A percentile compares a stretch with the other conserved stretches of the same genome.
These are phyloP conservation scores for Chlorella vulgaris DNA, from an alignment of 139 green algal species.

Conservation along the genomic window DNA sequence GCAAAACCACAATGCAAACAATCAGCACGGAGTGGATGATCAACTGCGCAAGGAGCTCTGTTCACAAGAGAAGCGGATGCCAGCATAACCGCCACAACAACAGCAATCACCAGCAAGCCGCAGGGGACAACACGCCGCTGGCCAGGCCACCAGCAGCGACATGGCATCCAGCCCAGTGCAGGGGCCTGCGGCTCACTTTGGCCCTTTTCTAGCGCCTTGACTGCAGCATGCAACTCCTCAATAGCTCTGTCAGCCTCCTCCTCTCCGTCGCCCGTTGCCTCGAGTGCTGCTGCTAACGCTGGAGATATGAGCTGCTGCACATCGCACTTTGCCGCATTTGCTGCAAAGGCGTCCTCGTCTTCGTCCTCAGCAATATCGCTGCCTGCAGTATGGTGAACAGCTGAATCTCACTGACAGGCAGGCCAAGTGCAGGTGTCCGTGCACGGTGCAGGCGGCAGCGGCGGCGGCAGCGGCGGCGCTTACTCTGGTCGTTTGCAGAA, in stretches of 20 bases:
- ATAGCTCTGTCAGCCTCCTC: background rate
- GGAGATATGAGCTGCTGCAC: conserved; percentile 6
- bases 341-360: background rate
- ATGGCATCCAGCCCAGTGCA: too few species aligned
- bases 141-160: background rate
- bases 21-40: too few species aligned
- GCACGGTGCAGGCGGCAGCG: background rate
- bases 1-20: background rate
- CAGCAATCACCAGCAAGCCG: background rate
- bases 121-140: background rate
- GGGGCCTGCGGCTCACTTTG: background rate
- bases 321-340: background rate
- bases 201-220: background rate
- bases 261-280: background rate
- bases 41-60: background rate
- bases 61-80: too few species aligned
- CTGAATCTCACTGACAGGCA: too few species aligned
- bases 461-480: background rate
- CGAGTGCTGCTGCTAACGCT: conserved; percentile 10
- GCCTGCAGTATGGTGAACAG: background rate
- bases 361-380: background rate
- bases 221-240: background rate
- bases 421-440: background rate
- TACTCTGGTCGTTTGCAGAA: background rate
- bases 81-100: too few species aligned